phyloP scores from a whole-genome alignment of 805 yeast species.

The Pichia exigua region DNA sequence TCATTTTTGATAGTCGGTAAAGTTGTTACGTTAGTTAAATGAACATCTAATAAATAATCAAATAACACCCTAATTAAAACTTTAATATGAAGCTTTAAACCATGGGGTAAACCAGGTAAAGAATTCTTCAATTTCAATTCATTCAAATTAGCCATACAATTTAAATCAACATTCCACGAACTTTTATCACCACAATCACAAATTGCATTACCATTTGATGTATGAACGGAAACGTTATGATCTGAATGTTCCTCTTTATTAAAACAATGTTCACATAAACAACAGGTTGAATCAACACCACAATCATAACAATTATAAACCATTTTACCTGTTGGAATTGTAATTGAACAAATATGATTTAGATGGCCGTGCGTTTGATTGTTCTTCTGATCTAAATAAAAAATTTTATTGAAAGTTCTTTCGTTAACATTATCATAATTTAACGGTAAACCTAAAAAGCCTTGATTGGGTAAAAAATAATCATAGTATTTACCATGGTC shows the following conservation, averaged over 20 bases:
- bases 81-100: slow-evolving; percentile 18
- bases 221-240: slow-evolving; percentile 53
- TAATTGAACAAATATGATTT: slow-evolving; percentile 63
- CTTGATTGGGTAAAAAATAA: slow-evolving; percentile 6
- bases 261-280: slow-evolving; percentile 66
- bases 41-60: slow-evolving; percentile 36
- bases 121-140: slow-evolving; percentile 3
- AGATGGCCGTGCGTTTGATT: slow-evolving; percentile 32
- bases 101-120: slow-evolving; percentile 13
- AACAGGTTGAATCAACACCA: slow-evolving; percentile 73
- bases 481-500: slow-evolving; percentile 8
- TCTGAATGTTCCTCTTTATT: slow-evolving; percentile 58
- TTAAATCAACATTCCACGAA: slow-evolving; percentile 48
- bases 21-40: slow-evolving; percentile 27
- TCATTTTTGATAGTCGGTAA: slow-evolving; percentile 13
- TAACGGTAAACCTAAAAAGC: slow-evolving; percentile 16
- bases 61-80: slow-evolving; percentile 26
- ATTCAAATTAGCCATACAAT: slow-evolving; percentile 34
- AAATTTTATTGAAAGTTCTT: slow-evolving; percentile 15
- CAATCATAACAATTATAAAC: slow-evolving; percentile 71
- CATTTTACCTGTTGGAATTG: slow-evolving; percentile 53
- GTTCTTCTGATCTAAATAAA: slow-evolving; percentile 15
- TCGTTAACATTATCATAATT: slow-evolving; percentile 20
- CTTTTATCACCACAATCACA: slow-evolving; percentile 71
- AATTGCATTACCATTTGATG: slow-evolving; percentile 46